Base-by-base conservation (phyloP, 805 yeast genomes). In the Nakazawaea ishiwadae region DNA sequence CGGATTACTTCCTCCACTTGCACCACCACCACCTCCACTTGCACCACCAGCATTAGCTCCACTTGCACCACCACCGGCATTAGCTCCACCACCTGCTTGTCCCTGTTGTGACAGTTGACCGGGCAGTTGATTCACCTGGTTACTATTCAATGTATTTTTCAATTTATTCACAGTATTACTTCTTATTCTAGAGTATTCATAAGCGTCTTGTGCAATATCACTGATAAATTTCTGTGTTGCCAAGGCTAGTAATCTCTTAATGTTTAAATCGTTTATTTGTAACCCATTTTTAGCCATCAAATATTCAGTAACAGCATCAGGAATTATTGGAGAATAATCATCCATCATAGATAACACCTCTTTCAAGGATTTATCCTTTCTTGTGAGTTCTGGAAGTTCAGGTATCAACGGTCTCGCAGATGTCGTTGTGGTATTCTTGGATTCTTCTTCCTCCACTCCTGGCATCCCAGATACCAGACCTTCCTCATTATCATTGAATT, bases 181-280 rank as follows among this genome's bases (percentile, higher is more conserved):
- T 48, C 98, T 74, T 50, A 93, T 93, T 46, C 98, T 70, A 7
- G 96, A 85, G 57, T 88, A 90, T 58, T 93, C 99, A 58, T 88
- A 93, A 0, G 99, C 97, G 56, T 93, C 98, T 12, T 89, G 87
- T 1, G 99, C 96, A 23, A 93, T 81, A 58, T 93, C 99, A 46
- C 90, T 79, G 20, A 93, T 75, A 59, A 93, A 93, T 57, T 93
- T 93, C 55, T 95, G 99, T 0, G 99, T 93, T 1, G 99, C 98
- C 43, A 93, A 68, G 0, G 98, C 97, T 37, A 93, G 68, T 28
- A 93, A 66, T 40, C 98, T 71, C 59, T 89, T 90, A 44, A 85
- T 78, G 44, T 89, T 74, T 11, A 77, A 65, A 57, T 91, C 96
- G 30, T 82, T 71, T 20, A 93, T 78, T 44, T 81, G 83, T 52